A percentile compares a stretch with the other conserved stretches of the same genome.
Conservation (phyloP, 208 protist genomes). For the Strigomonas galati region DNA sequence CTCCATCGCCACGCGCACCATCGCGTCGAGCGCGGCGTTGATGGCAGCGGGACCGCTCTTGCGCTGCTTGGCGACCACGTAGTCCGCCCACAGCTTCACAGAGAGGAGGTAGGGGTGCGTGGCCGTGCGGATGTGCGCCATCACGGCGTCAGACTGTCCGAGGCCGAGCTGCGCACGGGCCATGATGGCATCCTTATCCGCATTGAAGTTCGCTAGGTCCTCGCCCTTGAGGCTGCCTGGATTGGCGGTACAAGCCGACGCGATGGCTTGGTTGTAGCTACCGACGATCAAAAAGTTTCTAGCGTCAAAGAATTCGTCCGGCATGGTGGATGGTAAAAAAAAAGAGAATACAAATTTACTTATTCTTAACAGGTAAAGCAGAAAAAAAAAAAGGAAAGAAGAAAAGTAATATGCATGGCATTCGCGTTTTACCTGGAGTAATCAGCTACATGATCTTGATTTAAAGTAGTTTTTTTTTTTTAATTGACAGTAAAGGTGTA, state of each 20-base stretch:
- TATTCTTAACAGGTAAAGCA: neutral
- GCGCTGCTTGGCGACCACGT: constrained; percentile 26
- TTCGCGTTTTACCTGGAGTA: no score
- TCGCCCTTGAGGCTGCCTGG: constrained; percentile 37
- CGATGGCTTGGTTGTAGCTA: constrained; percentile 82
- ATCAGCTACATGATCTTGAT: no score
- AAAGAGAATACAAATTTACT: neutral
- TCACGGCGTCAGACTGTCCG: constrained; percentile 62
- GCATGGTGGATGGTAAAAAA: constrained; percentile 28
- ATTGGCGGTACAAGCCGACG: constrained; percentile 48
- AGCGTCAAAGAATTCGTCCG: constrained; percentile 82
- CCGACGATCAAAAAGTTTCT: constrained; percentile 81
- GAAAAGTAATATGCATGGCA: neutral
- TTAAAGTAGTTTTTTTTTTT: no score
- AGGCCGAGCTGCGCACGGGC: constrained; percentile 75
- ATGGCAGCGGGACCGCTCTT: constrained; percentile 20
- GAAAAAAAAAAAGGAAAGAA: constrained; percentile 4
- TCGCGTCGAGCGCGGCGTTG: constrained; percentile 14
- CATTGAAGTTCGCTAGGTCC: constrained; percentile 54
- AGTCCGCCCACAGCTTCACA: constrained; percentile 52
- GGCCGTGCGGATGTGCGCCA: constrained; percentile 47
- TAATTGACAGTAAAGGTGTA: no score
- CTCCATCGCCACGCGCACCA: constrained; percentile 33
- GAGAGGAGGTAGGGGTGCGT: constrained; percentile 49
- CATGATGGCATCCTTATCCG: constrained; percentile 62